Percentiles rank a stretch among this genome's conserved stretches.
Conservation (phyloP, 2,329 filamentous ascomycete species). For the Podosphaera xanthii region DNA sequence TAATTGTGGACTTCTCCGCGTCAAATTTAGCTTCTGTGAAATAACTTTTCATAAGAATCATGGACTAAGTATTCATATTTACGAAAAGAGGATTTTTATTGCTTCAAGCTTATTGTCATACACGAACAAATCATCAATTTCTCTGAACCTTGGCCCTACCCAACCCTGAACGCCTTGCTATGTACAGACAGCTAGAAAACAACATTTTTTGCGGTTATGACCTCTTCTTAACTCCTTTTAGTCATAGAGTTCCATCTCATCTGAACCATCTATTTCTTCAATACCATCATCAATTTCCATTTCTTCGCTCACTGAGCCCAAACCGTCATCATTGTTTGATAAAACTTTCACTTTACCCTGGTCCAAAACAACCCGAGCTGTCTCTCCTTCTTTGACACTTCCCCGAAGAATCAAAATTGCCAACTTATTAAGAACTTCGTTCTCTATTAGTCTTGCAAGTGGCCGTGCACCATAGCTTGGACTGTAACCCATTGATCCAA, state of each 20-base stretch:
- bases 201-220: too few relatives aligned
- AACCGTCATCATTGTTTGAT: constrained; percentile 59
- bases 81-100: too few relatives aligned
- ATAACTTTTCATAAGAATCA: too few relatives aligned
- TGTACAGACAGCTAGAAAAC: too few relatives aligned
- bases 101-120: too few relatives aligned
- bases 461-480: constrained; percentile 88
- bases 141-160: too few relatives aligned
- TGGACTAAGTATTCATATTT: too few relatives aligned
- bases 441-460: constrained; percentile 75
- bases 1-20: too few relatives aligned
- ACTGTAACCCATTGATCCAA: constrained; percentile 78
- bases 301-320: constrained; percentile 49
- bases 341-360: constrained; percentile 62
- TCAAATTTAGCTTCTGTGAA: too few relatives aligned
- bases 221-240: constrained; percentile 4
- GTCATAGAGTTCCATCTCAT: constrained; percentile 32
- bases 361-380: constrained; percentile 53
- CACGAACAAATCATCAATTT: too few relatives aligned
- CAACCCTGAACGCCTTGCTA: too few relatives aligned
- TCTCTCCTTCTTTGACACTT: constrained; percentile 66
- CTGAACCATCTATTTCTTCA: constrained; percentile 34
- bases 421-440: constrained; percentile 83
- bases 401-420: constrained; percentile 80
- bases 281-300: constrained; percentile 37